Base-by-base conservation (phyloP, 106 monocot species). In the Hemerocallis citrina region DNA sequence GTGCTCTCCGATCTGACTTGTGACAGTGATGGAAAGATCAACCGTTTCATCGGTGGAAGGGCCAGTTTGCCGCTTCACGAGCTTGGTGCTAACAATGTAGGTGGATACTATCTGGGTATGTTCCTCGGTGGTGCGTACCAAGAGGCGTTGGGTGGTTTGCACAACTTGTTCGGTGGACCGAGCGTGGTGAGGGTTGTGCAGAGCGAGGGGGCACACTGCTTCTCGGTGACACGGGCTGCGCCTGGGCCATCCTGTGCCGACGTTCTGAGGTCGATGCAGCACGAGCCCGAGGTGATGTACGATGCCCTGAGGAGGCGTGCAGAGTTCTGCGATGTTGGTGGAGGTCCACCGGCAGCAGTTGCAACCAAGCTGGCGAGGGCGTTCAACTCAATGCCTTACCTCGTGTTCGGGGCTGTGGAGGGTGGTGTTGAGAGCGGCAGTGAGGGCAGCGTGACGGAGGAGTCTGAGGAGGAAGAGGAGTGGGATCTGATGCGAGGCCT, bases 91-190 rank as follows among this genome's bases (percentile, higher is more conserved):
- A n/a, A n/a, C n/a, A n/a, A n/a, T n/a, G n/a, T n/a, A n/a, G 59
- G 73, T 2, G 81, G 79, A 0, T 93, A 93, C 61, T 93, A 88
- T 42, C 59, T 93, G 52, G 93, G 93, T 16, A 93, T 93, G 93
- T 93, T 93, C 59, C 68, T 93, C 13, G 93, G 93, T 17, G 93
- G 93, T 13, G 93, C 93, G n/a, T 93, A 93, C 72, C 93, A 93
- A 79, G 93, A 93, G 74, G 88, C 93, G 22, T 74, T 93, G 4
- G 93, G 93, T 0, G 93, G 93, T 2, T 59, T 85, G 68, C 93
- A 93, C 77, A 93, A 93, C 62, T 79, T 93, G 12, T 88, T 93
- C 40, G 93, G 93, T 1, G 85, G 93, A 19, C 88, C 93, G 36
- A 93, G 93, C 62, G 79, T 93, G 21, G 81, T 93, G 48, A 76